Conservation (phyloP, 768 basidiomycete genomes). For the Russula olivacea region DNA sequence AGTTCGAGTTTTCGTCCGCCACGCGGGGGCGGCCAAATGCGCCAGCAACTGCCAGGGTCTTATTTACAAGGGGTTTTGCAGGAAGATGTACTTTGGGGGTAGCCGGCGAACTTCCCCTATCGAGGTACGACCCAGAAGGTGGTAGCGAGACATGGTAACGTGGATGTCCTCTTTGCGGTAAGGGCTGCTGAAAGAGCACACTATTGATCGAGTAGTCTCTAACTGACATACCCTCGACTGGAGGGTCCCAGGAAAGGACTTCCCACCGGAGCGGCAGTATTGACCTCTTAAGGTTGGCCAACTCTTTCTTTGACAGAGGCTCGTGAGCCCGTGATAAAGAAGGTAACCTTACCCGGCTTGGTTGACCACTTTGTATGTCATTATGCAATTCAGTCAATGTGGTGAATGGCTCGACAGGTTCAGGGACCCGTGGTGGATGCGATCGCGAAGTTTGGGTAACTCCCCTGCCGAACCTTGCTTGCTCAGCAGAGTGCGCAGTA, state of each 20-base stretch:
- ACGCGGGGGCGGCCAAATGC: constrained; percentile 33
- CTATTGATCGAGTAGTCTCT: constrained; percentile 61
- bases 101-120: constrained; percentile 14
- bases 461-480: constrained; percentile 12
- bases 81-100: constrained; percentile 40
- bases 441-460: not conserved
- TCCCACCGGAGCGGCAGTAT: constrained; percentile 48
- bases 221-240: constrained; percentile 56
- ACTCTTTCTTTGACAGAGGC: constrained; percentile 44
- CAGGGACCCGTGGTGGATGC: constrained; percentile 3
- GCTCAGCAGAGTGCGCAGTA: not conserved
- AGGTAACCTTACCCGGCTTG: constrained; percentile 45
- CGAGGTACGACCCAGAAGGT: constrained; percentile 16
- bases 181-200: constrained; percentile 50
- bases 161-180: constrained; percentile 31
- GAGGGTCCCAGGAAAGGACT: constrained; percentile 65
- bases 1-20: constrained; percentile 35
- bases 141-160: constrained; percentile 38
- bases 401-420: constrained; percentile 16
- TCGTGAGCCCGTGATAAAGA: constrained; percentile 38
- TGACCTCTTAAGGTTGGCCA: constrained; percentile 39
- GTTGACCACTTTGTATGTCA: constrained; percentile 19
- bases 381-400: constrained; percentile 29
- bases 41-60: constrained; percentile 9
- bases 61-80: constrained; percentile 24